Evolutionary conservation across 179 eudicot species (phyloP).

Genomic region (Carnegiea gigantea): DNA sequence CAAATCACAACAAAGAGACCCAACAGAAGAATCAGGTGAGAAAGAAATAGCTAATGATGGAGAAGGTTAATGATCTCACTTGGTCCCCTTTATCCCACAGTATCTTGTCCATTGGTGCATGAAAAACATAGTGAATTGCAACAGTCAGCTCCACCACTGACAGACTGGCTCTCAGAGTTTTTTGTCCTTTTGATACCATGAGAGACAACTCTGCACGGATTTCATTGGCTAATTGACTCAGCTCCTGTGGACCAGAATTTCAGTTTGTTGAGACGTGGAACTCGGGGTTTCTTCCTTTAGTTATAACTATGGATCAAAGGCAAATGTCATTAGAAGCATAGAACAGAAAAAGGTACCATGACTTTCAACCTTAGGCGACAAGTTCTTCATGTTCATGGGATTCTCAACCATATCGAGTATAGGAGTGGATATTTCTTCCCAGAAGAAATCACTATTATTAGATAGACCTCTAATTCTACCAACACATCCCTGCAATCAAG

Average conservation of each 20-base stretch:
- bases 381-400: slow-evolving; percentile 75
- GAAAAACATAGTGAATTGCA: slow-evolving; percentile 83
- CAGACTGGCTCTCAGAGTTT: slow-evolving; percentile 53
- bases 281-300: background rate
- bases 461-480: slow-evolving; percentile 46
- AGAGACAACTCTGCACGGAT: slow-evolving; percentile 66
- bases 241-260: slow-evolving; percentile 52
- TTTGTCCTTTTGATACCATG: slow-evolving; percentile 52
- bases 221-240: slow-evolving; percentile 74
- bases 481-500: slow-evolving; percentile 44
- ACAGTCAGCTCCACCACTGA: slow-evolving; percentile 83
- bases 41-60: background rate
- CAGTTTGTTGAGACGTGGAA: slow-evolving; percentile 20
- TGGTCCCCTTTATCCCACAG: slow-evolving; percentile 85
- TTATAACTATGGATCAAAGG: background rate
- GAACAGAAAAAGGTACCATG: slow-evolving; percentile 39
- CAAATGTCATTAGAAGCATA: slow-evolving; percentile 11
- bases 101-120: slow-evolving; percentile 86
- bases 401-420: slow-evolving; percentile 79
- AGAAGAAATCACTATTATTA: slow-evolving; percentile 49
- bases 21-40: background rate
- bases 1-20: background rate
- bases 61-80: slow-evolving; percentile 37
- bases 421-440: slow-evolving; percentile 76
- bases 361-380: slow-evolving; percentile 69